Evolutionary conservation across 345 rosid species (phyloP), one percentile per base, ranked within the genome.

Genomic region (Populus euphratica): DNA sequence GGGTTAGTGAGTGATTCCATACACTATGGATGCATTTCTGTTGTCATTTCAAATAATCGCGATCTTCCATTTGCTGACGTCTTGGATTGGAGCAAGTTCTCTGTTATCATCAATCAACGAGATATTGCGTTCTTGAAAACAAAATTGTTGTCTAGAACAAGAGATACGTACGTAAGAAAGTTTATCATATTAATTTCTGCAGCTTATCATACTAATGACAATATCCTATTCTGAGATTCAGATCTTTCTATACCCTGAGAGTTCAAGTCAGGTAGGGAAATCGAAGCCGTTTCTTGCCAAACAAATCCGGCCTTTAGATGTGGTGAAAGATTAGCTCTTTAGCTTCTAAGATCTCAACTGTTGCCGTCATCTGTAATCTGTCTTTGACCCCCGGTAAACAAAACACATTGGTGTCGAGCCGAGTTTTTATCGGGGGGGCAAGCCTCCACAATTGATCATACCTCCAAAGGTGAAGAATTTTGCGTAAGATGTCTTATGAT

Each of bases 1-100:
- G 85, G 75, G 70, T 87, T 65, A 77, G 87, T 33, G 88, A 87
- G 87, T 33, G 88, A 87, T 74, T 81, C 90, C 14, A 83, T 87
- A 29, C 82, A 80, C 54, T 81, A 77, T 56, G 90, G 87, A 8
- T 85, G 90, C 44, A 62, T 85, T 72, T 88, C 90, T 4, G 80
- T 85, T 18, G 80, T 87, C 25, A 66, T 87, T 74, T 85, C 88
- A 50, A 87, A 85, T 41, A 76, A 85, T 68, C 85, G 82, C 44
- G 83, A 87, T 73, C 88, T 85, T 54, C 90, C 90, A 64, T 87
- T 81, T n/a, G 73, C 87, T 7, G 76, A 73, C 75, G 81, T 85
- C 13, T 77, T 85, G 76, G 83, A 87, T 68, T 87, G 88, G 88
- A 83, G 78, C 80, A 82, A 81, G 77, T 85, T 87, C 72, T 87